Base-by-base conservation (phyloP, 1,284 basidiomycete genomes). In the Pyrrhoderma lamaoense region DNA sequence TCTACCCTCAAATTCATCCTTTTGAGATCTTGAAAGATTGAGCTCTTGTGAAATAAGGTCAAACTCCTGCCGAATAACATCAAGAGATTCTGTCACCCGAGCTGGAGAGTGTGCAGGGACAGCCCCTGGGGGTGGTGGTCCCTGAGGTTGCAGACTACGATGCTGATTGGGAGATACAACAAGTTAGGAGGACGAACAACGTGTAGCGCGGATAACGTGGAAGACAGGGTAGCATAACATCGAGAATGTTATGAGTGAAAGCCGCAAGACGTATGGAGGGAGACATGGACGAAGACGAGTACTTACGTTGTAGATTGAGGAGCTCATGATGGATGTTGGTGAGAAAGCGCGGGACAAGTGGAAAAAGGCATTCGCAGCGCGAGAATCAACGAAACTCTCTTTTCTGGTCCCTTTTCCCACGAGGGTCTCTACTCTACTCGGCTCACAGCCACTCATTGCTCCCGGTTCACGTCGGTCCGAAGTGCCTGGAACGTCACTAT, bases 1-100 rank as follows among this genome's bases (percentile, higher is more conserved):
- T 75, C 93, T 91, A 14, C 75, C 74, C 67, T 97, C 93, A 65
- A 86, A 89, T 56, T 97, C 93, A 62, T 96, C 93, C 51, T 90
- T 73, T 69, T 95, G 90, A 34, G 70, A 74, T 57, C 90, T 81
- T 62, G 89, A 74, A 23, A 79, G 63, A 18, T 69, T 72, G 47
- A 87, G 72, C 65, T 96, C 93, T 54, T 77, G 73, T 13, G 80
- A 73, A 54, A 94, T 71, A 47, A 73, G 71, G 54, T 96, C 93
- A 62, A 92, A 94, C 70, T 97, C 94, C 51, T 83, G 79, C 58
- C 86, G 80, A 63, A 96, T 85, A 56, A 78, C 74, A 49, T 95
- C 92, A 58, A 97, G 81, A 34, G 85, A 78, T 55, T 94, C 91
- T 55, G 79, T 79, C 57, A 96, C 72, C 43, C 90, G 68, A 53